Conservation (phyloP, 306 rosid genomes). For the Lathyrus oleraceus region DNA sequence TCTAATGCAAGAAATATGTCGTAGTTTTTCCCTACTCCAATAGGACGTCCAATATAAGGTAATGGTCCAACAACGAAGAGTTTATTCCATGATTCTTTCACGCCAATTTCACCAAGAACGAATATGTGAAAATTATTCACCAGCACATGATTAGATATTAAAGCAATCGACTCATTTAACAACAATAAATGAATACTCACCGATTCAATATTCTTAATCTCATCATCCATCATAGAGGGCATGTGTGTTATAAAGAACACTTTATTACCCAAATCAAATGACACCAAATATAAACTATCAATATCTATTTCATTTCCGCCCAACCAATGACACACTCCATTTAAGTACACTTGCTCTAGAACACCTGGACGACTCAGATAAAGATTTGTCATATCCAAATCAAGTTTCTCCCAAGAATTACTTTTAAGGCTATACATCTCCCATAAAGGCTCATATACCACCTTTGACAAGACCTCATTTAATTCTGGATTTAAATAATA, state of each 20-base stretch:
- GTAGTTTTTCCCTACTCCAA: neutral
- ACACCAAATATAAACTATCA: neutral
- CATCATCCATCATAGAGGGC: neutral
- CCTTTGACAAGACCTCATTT: neutral
- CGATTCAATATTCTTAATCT: neutral
- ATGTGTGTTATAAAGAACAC: neutral
- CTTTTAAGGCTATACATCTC: constrained; percentile 10
- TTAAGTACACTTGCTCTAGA: neutral
- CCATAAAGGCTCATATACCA: neutral
- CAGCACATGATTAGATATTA: neutral
- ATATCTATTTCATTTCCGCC: neutral
- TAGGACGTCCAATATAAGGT: neutral
- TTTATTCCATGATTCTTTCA: neutral
- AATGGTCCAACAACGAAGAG: neutral
- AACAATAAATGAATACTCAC: neutral
- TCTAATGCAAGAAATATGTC: neutral
- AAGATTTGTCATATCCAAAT: neutral
- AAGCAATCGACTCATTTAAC: neutral
- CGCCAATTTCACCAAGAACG: neutral
- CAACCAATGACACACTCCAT: constrained; percentile 1
- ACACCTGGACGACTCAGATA: neutral
- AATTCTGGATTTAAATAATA: neutral
- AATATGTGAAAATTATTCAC: neutral
- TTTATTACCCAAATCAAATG: neutral
- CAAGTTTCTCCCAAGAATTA: neutral